A percentile compares a stretch with the other conserved stretches of the same genome.
Evolutionary conservation across 2,329 filamentous ascomycete genomes (phyloP).

Genomic region (Drechslerella dactyloides): DNA sequence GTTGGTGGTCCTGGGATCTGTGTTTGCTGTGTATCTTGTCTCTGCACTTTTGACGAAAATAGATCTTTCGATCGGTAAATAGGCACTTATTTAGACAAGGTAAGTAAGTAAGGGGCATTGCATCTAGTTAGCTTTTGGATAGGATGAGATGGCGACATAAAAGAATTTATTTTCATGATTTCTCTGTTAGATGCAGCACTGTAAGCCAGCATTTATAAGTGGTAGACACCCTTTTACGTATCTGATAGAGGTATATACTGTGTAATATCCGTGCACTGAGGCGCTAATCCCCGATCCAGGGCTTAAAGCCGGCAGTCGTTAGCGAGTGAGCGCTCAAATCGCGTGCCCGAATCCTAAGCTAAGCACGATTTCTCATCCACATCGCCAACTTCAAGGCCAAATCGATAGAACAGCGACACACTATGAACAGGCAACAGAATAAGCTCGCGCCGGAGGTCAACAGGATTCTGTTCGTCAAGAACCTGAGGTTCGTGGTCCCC

Average conservation of each 20-base stretch:
- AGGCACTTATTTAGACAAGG: constrained; percentile 57
- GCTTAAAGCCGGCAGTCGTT: constrained; percentile 17
- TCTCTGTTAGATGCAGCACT: not conserved
- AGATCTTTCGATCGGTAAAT: constrained; percentile 77
- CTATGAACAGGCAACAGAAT: constrained; percentile 86
- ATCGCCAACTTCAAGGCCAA: constrained; percentile 10
- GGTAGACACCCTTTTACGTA: not conserved
- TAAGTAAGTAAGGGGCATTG: not conserved
- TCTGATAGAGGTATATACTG: too few relatives aligned
- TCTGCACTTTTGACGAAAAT: constrained; percentile 78
- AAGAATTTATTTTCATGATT: not conserved
- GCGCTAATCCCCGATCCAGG: constrained; percentile 11
- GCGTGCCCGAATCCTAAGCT: constrained; percentile 23
- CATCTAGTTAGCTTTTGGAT: constrained; percentile 11
- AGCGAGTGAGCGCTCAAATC: constrained; percentile 35
- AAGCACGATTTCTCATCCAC: constrained; percentile 14
- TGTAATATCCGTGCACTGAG: not conserved
- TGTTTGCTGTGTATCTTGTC: constrained; percentile 74
- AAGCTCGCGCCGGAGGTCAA: constrained; percentile 99
- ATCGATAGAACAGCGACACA: constrained; percentile 61
- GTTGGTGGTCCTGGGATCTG: constrained; percentile 75
- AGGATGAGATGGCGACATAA: constrained; percentile 9
- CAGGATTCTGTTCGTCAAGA: constrained; percentile 99
- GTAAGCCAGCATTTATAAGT: not conserved
- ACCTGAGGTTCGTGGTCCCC: constrained; percentile 76